Evolutionary conservation across 192 early-diverging fungal species (phyloP), one percentile per base, ranked within the genome.

Genomic region (Gryganskiella cystojenkinii): DNA sequence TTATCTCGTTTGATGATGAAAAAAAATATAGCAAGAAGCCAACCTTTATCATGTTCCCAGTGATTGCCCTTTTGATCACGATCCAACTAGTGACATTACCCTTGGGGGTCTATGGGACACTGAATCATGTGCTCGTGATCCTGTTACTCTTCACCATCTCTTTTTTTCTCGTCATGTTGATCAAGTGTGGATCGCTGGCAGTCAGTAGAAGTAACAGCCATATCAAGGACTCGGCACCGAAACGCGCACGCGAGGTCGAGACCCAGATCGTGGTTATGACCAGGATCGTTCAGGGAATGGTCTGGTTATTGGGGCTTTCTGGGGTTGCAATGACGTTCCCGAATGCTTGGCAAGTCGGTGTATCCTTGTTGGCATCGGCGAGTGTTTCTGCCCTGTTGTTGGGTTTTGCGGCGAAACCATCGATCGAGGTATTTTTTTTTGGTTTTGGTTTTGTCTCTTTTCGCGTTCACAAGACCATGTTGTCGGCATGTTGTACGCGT

Each of bases 241-340:
- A 70, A 15, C 65, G 73, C 15, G 56, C 71, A 0, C 34, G 78
- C 24, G 79, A 76, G 31, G 56, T 80, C 52, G 60, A 71, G 14
- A 83, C 82, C 8, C 78, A 83, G 62, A 71, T 83, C 25, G 44
- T 80, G 40, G 72, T 83, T 25, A 67, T 72, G 47, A 80, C 78
- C 10, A 71, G 82, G 64, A 72, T 80, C 27, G 55, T 68, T 14
- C 73, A 76, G 46, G 68, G 67, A 1, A 31, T 83, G 62, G 73
- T 80, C 13, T 75, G 71, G 72, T 30, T 71, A 19, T 22, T 83
- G 14, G 67, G 76, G 6, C 31, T 71, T 20, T 45, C 78, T 4
- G 61, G 78, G 24, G 70, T 83, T 37, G 58, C 79, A 2, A 80
- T 80, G 68, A 80, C 82, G 0, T 83, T 83, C 33, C 82, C 82